Evolutionary conservation across 495 filamentous ascomycete species (phyloP), one percentile per base, ranked within the genome.

Genomic region (Aspergillus bridgeri): DNA sequence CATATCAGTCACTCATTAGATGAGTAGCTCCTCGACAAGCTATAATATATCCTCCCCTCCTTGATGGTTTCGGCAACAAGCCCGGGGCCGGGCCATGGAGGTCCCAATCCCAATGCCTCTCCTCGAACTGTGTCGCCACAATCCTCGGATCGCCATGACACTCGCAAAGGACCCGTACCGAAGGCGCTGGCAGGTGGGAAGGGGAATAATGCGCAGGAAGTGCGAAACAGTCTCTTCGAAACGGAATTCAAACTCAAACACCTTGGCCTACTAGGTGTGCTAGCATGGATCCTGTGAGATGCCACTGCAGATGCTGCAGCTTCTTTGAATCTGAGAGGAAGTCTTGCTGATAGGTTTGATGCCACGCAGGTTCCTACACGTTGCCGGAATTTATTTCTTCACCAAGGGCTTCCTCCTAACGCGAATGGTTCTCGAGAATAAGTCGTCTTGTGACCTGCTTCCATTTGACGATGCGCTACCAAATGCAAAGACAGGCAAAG

Each of bases 321-420:
- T 22, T 6, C 23, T 24, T 48, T 33, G 17, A 27, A 19, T 49
- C 3, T 22, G 22, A 23, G 46, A 33, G 5, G 24, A 47, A 21
- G 38, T 29, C 53, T 43, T 46, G 20, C 27, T 47, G 33, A 56
- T 45, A 56, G 22, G n/a, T 3, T 19, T 17, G 29, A 13, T 18
- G 13, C 22, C 5, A 17, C 25, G n/a, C 62, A 88, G 85, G 51
- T 73, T 84, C 61, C 75, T 97, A 21, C 93, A 98, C 66, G 75
- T 81, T 58, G 79, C 87, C 24, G 94, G 91, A 27, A 88, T 98
- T 60, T 90, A 87, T 63, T 88, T 96, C 66, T 98, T 98, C 74
- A 93, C 91, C 55, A 91, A 89, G 69, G 94, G 94, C n/a, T 98
- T 98, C 73, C 86, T 98, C 51, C 83, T 98, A 63, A 96, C 94